Base-by-base conservation (phyloP, 2,329 filamentous ascomycete species). In the Penicillium olsonii region DNA sequence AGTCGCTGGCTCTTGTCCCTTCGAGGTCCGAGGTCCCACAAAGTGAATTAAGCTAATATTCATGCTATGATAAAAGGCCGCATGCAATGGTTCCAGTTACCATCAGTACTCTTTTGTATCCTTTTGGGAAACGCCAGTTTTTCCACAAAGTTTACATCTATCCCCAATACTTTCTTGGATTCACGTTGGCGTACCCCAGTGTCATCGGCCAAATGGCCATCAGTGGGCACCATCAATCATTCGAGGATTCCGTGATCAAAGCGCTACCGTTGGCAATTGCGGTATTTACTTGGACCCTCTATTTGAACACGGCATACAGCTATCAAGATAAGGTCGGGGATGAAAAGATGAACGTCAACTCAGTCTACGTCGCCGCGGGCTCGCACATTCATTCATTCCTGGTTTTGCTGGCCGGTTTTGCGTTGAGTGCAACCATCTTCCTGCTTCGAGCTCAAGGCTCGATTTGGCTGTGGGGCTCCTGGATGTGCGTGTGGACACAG, bases 241-340 rank as follows among this genome's bases (percentile, higher is more conserved):
- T 46, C 8, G 1, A 24, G 15, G 37, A 33, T 12, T n/a, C 45
- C 12, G 3, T 35, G 19, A 27, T 19, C 17, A 10, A 43, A 12
- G 37, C 29, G 11, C 9, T 44, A 1, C 37, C 51, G 4, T 33
- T 53, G 12, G 17, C 12, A 11, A 20, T 50, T 12, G 35, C 26
- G 11, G 43, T 50, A 15, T 50, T 53, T 33, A 8, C 29, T 27
- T 53, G 51, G 51, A 40, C 35, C 2, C 27, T 54, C 12, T 54
- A 52, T 37, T 41, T 51, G 19, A 54, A 54, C 31, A 54, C 52
- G 10, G 52, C 52, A 29, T 54, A 54, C 41, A 54, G 52, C 37
- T 52, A 54, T 31, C 52, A 54, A 29, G 52, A 54, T 24, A 27
- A 48, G 19, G 40, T 27, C 8, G 52, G 45, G 29, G 52, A 54